Base-by-base conservation (phyloP, 768 basidiomycete genomes). In the Macrolepiota dolichaula region DNA sequence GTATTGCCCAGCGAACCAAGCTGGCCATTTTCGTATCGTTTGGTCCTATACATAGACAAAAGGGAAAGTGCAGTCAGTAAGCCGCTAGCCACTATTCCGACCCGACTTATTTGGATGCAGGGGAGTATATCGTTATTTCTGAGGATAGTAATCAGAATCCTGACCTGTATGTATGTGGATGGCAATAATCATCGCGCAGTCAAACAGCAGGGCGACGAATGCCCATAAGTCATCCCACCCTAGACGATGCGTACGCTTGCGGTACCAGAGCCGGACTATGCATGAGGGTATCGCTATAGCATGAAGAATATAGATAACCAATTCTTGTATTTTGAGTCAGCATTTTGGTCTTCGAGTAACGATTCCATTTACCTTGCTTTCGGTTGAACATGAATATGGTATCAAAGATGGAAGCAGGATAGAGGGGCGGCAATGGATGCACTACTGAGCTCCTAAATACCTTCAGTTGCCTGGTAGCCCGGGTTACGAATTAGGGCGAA, bases 191-290 rank as follows among this genome's bases (percentile, higher is more conserved):
- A 62, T 55, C 51, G 32, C 13, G 2, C 17, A 57, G 24, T 67
- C 70, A 47, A 46, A 55, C 9, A 68, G 12, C 17, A 70, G 54
- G 4, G 72, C 67, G 12, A 64, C 24, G 13, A 68, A 68, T 22
- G 72, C 72, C 63, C 67, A 69, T 42, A 66, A 65, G 58, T 73
- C 72, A 56, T 73, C 72, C 72, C 72, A 73, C 72, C 72, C 70
- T 10, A 73, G 62, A 29, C 67, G 65, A 27, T 51, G 57, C 10
- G 62, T 67, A 19, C 62, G 67, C 49, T 57, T 57, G 22, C 72
- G 68, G 58, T 71, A 65, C 9, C 22, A 50, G 24, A 73, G 64
- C 19, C 72, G 66, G 24, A 68, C 62, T 19, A 66, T 29, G 12
- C 67, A 71, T 5, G 66, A 57, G 11, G 66, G 37, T n/a, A 70